Evolutionary conservation across 2,329 filamentous ascomycete species (phyloP).

Genomic region (Fusarium abutilonis): DNA sequence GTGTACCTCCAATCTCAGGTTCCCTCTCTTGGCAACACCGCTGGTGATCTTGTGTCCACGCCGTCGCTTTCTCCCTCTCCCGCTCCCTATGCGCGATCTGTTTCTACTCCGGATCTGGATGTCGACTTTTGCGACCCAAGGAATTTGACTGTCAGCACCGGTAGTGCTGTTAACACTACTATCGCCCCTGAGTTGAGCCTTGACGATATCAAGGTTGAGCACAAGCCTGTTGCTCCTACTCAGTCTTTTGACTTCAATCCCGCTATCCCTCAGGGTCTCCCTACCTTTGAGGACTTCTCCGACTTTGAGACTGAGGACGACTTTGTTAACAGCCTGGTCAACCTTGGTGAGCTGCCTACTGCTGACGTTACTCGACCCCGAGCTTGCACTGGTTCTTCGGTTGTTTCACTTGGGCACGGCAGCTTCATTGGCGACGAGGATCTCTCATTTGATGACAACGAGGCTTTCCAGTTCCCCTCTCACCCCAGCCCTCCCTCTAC

Average conservation of each 20-base stretch:
- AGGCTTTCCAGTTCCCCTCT: slow-evolving; percentile 67
- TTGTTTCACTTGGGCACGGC: slow-evolving; percentile 76
- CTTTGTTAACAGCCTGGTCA: slow-evolving; percentile 75
- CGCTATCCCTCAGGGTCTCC: slow-evolving; percentile 67
- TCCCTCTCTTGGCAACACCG: slow-evolving; percentile 69
- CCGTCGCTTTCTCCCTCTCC: slow-evolving; percentile 90
- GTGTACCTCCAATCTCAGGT: slow-evolving; percentile 63
- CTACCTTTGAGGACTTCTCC: slow-evolving; percentile 84
- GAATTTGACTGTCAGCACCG: slow-evolving; percentile 78
- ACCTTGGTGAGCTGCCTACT: slow-evolving; percentile 62
- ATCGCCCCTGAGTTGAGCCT: slow-evolving; percentile 72
- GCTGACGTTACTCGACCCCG: slow-evolving; percentile 74
- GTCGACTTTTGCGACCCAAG: slow-evolving; percentile 92
- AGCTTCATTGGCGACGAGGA: slow-evolving; percentile 80
- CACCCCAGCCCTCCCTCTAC: slow-evolving; percentile 66
- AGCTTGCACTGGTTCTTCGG: slow-evolving; percentile 74
- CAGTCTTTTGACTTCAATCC: slow-evolving; percentile 64
- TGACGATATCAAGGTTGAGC: slow-evolving; percentile 67
- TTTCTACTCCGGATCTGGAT: slow-evolving; percentile 72
- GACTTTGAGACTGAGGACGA: slow-evolving; percentile 93
- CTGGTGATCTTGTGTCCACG: slow-evolving; percentile 77
- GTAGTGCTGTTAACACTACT: slow-evolving; percentile 59
- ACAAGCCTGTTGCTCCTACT: slow-evolving; percentile 56
- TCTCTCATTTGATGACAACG: slow-evolving; percentile 77
- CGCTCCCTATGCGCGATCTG: slow-evolving; percentile 77